A percentile compares a stretch with the other conserved stretches of the same genome.
Conservation (phyloP, 495 filamentous ascomycete genomes). For the Thermothielavioides terrestris region DNA sequence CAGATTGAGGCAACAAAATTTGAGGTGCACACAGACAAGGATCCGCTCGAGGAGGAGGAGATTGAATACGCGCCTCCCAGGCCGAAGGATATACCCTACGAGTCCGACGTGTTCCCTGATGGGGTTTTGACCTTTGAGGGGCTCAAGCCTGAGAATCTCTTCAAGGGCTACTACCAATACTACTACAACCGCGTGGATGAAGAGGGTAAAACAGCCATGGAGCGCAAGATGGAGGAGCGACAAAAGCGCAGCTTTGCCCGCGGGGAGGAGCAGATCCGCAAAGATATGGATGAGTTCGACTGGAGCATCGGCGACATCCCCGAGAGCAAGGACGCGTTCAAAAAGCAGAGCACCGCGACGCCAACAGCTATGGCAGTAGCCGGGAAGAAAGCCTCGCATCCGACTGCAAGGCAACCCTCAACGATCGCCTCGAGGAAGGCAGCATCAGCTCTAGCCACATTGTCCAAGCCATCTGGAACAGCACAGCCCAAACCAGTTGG, state of each 20-base stretch:
- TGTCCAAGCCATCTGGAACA: conserved; percentile 26
- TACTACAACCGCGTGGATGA: conserved; percentile 59
- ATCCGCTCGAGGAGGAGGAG: conserved; percentile 49
- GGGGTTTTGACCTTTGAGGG: conserved; percentile 40
- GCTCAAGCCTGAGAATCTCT: conserved; percentile 53
- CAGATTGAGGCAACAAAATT: conserved; percentile 38
- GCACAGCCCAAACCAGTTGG: conserved; percentile 19
- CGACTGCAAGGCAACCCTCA: conserved; percentile 27
- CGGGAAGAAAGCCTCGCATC: conserved; percentile 19
- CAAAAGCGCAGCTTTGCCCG: conserved; percentile 44
- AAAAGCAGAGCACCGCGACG: conserved; percentile 21
- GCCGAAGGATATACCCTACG: conserved; percentile 56
- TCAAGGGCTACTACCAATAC: conserved; percentile 55
- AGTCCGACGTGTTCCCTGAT: conserved; percentile 66
- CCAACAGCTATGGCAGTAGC: conserved; percentile 13
- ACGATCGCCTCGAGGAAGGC: conserved; percentile 33
- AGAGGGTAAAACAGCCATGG: conserved; percentile 54
- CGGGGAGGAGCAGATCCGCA: conserved; percentile 51
- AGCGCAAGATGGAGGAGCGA: conserved; percentile 53
- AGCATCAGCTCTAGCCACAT: conserved; percentile 35
- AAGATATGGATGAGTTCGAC: conserved; percentile 46
- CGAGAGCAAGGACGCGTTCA: conserved; percentile 22
- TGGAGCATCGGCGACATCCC: conserved; percentile 40
- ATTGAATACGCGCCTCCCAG: conserved; percentile 43
- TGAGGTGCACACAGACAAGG: conserved; percentile 32